Evolutionary conservation across 768 basidiomycete species (phyloP).

Genomic region (Cubamyces sp.): DNA sequence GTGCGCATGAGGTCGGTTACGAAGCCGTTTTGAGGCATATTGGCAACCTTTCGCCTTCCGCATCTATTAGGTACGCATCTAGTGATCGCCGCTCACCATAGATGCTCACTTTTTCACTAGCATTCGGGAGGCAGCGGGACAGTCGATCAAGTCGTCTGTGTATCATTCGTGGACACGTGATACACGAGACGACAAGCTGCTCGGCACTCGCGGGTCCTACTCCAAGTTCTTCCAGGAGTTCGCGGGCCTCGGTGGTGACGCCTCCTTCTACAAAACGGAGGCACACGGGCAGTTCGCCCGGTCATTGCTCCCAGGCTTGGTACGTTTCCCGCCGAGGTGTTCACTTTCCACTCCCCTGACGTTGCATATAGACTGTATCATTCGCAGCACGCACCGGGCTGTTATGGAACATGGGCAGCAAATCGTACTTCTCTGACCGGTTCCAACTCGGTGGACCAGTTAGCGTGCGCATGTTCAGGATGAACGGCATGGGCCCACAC

Average conservation of each 20-base stretch:
- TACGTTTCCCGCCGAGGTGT: conserved; percentile 41
- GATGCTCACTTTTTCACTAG: conserved; percentile 41
- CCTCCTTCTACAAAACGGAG: conserved; percentile 74
- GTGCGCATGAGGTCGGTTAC: conserved; percentile 81
- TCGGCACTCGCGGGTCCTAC: conserved; percentile 64
- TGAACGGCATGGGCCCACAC: conserved; percentile 76
- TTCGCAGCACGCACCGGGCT: conserved; percentile 74
- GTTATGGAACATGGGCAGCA: conserved; percentile 61
- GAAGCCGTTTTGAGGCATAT: conserved; percentile 82
- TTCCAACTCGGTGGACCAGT: conserved; percentile 94
- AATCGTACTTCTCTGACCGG: conserved; percentile 75
- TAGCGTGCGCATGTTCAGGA: conserved; percentile 76
- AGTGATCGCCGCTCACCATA: not conserved
- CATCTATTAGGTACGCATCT: conserved; percentile 75
- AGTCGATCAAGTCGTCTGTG: conserved; percentile 79
- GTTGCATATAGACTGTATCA: conserved; percentile 64
- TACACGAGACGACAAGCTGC: conserved; percentile 71
- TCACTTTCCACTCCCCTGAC: not conserved
- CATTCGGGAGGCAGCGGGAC: conserved; percentile 83
- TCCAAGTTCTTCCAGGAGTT: conserved; percentile 67
- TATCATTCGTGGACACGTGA: conserved; percentile 79
- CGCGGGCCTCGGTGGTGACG: conserved; percentile 84
- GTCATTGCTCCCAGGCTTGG: conserved; percentile 57
- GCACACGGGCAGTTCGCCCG: conserved; percentile 67
- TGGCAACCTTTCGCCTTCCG: conserved; percentile 67